Evolutionary conservation across 2,329 filamentous ascomycete genomes (phyloP).

Genomic region (Botrytis fabae): DNA sequence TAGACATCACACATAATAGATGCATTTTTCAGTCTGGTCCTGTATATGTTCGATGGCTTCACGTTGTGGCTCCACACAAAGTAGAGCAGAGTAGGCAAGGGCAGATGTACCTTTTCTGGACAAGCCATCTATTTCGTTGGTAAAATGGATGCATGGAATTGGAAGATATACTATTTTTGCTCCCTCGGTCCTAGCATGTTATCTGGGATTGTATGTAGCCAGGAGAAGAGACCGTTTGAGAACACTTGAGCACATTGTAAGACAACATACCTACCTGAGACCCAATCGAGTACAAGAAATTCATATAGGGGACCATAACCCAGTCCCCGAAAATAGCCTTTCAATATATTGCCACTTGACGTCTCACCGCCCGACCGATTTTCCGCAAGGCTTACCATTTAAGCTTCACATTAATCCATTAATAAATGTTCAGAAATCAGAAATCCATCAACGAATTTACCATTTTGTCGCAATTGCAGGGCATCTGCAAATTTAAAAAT

Average conservation of each 20-base stretch:
- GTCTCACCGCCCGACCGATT: constrained; percentile 20
- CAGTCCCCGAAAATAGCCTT: constrained; percentile 16
- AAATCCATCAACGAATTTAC: constrained; percentile 12
- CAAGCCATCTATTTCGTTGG: not conserved
- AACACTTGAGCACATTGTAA: not conserved
- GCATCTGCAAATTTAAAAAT: constrained; percentile 26
- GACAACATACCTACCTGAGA: not conserved
- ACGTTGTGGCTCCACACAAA: not conserved
- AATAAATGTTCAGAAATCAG: not conserved
- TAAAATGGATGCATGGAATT: not conserved
- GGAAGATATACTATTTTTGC: not conserved
- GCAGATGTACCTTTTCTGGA: not conserved
- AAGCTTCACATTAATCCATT: constrained; percentile 8
- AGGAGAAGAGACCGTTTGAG: not conserved
- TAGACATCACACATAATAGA: not conserved
- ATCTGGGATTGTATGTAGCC: not conserved
- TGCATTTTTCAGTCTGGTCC: not conserved
- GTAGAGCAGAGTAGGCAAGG: not conserved
- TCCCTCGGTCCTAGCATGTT: not conserved
- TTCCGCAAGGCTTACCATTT: constrained; percentile 22
- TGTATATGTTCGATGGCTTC: not conserved
- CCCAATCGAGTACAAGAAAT: not conserved
- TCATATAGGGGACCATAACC: constrained; percentile 7
- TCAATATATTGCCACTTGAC: constrained; percentile 7
- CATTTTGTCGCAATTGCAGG: constrained; percentile 17